A percentile compares a stretch with the other conserved stretches of the same genome.
Evolutionary conservation across 345 rosid species (phyloP).

Genomic region (Populus deltoides): DNA sequence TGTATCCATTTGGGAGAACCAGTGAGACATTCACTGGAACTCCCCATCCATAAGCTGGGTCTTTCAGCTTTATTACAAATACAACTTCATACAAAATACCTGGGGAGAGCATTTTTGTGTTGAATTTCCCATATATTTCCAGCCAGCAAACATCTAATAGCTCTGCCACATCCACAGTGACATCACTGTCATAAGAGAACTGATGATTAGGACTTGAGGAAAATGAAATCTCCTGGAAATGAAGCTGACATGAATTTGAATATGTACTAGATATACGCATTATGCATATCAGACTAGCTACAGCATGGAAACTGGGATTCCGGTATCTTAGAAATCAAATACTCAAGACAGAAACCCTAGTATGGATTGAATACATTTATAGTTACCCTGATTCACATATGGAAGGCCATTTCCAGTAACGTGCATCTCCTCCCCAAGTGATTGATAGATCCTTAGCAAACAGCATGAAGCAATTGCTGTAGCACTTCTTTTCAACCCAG

Average conservation of each 20-base stretch:
- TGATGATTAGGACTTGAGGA: not conserved
- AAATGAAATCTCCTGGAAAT: not conserved
- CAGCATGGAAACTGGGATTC: not conserved
- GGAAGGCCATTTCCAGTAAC: constrained; percentile 55
- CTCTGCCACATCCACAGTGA: constrained; percentile 41
- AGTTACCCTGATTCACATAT: constrained; percentile 30
- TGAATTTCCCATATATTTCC: constrained; percentile 42
- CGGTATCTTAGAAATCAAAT: not conserved
- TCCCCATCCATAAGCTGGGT: constrained; percentile 53
- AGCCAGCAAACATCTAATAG: constrained; percentile 61
- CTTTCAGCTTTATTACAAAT: constrained; percentile 46
- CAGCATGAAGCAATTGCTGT: constrained; percentile 57
- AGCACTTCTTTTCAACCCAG: constrained; percentile 48
- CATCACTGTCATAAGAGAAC: constrained; percentile 26
- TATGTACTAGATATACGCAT: not conserved
- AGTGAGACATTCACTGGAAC: constrained; percentile 47
- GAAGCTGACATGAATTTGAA: not conserved
- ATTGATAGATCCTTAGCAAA: constrained; percentile 53
- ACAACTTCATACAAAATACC: constrained; percentile 42
- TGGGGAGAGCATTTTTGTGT: constrained; percentile 48
- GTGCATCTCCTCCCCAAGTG: constrained; percentile 52
- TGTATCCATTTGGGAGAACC: constrained; percentile 35
- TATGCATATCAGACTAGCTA: not conserved
- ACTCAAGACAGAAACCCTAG: not conserved
- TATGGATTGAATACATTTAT: not conserved